Conservation (phyloP, 495 filamentous ascomycete genomes). For the Glonium stellatum region DNA sequence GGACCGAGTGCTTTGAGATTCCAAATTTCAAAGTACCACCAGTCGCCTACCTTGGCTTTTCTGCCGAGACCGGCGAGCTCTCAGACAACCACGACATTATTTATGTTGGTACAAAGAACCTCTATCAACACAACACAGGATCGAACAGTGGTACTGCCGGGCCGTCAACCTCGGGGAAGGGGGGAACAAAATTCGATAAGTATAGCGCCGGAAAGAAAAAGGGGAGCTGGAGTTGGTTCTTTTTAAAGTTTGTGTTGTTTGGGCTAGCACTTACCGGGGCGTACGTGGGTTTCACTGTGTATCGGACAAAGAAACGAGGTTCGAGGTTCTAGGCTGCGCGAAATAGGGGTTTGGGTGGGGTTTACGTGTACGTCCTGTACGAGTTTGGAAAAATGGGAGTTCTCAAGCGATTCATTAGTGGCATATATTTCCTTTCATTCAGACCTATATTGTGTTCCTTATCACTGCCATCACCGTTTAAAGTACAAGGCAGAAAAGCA, state of each 20-base stretch:
- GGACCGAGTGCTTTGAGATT: conserved; percentile 82
- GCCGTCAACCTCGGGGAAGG: conserved; percentile 34
- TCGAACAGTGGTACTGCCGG: conserved; percentile 40
- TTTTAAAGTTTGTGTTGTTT: conserved; percentile 77
- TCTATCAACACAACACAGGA: conserved; percentile 52
- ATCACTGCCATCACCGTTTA: too few species aligned
- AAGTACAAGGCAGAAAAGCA: too few species aligned
- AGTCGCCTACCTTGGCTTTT: conserved; percentile 91
- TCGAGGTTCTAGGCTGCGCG: conserved; percentile 60
- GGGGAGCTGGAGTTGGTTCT: conserved; percentile 87
- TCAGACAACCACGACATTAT: conserved; percentile 98
- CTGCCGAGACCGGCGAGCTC: conserved; percentile 91
- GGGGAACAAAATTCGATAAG: conserved; percentile 39
- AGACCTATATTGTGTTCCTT: too few species aligned
- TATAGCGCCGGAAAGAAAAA: conserved; percentile 23
- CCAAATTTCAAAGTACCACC: conserved; percentile 68
- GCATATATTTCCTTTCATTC: background rate
- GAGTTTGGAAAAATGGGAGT: background rate
- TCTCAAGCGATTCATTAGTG: conserved; percentile 2
- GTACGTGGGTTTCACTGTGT: conserved; percentile 82
- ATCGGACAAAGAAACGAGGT: conserved; percentile 61
- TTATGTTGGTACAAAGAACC: conserved; percentile 75
- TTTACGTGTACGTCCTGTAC: background rate
- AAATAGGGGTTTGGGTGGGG: background rate
- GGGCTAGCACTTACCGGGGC: conserved; percentile 58